phyloP scores from a whole-genome alignment of 169 alveolate genomes.

The Plasmodium blacklocki region DNA sequence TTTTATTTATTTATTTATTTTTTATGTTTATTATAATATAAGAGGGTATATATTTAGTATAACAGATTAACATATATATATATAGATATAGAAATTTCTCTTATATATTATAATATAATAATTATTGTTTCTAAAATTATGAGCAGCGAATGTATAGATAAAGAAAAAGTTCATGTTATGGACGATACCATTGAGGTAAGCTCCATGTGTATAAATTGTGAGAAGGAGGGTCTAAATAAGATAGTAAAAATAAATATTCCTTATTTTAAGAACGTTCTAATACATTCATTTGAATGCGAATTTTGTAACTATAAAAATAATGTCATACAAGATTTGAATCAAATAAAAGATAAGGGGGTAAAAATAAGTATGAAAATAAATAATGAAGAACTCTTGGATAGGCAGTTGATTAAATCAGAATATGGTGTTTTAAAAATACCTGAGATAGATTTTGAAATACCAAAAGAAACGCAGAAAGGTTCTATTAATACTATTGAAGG shows the following conservation, averaged over 20 bases:
- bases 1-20: too few species aligned
- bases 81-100: too few species aligned
- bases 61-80: too few species aligned
- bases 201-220: slow-evolving; percentile 93
- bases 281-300: slow-evolving; percentile 91
- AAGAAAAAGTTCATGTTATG: not conserved
- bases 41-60: too few species aligned
- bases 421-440: slow-evolving; percentile 90
- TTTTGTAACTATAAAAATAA: slow-evolving; percentile 94
- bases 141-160: not conserved
- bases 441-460: slow-evolving; percentile 95
- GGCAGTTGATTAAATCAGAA: slow-evolving; percentile 93
- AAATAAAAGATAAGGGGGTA: slow-evolving; percentile 94
- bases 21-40: too few species aligned
- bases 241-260: slow-evolving; percentile 92
- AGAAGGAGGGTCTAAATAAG: slow-evolving; percentile 91
- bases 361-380: slow-evolving; percentile 87
- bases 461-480: slow-evolving; percentile 94
- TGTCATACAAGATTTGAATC: slow-evolving; percentile 94
- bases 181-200: slow-evolving; percentile 82
- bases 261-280: slow-evolving; percentile 89
- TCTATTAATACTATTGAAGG: slow-evolving; percentile 93
- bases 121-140: too few species aligned
- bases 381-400: slow-evolving; percentile 88
- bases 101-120: too few species aligned